Evolutionary conservation across 805 yeast genomes (phyloP), one percentile per base, ranked within the genome.

Genomic region (Wickerhamiella occidentalis): DNA sequence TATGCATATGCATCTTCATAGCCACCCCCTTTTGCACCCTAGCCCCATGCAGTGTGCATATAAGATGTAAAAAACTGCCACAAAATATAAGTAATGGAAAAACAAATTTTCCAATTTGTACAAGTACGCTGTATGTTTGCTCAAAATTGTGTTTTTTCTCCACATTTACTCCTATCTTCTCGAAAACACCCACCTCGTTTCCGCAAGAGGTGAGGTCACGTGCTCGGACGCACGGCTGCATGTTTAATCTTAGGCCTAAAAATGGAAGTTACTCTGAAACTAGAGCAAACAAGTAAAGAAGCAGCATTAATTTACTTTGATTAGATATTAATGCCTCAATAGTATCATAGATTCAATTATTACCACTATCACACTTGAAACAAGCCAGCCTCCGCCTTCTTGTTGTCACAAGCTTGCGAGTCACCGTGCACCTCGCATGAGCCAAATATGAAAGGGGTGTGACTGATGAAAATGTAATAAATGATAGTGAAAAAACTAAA

Each of bases 1-100:
- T 25, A 17, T 25, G 33, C 38, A 25, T 21, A 45, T 45, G 40
- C 47, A 45, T 15, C 40, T 17, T 12, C 40, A 35, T 33, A 21
- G 41, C 40, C 37, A 18, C 47, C 29, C 29, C 23, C 35, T 33
- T 33, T 33, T 7, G 38, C 38, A 33, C 38, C 47, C 47, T 45
- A 35, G 35, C 47, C 47, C 38, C 40, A 17, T 45, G 47, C 47
- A 23, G 23, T 21, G 3, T 12, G 30, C 29, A 22, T 23, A 15
- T n/a, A 15, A 21, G 30, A 40, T 40, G 44, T 40, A 40, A 40
- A 40, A 40, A 40, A 15, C 6, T 18, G 28, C 23, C 33, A 13
- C 6, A 23, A 40, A 23, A 40, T 40, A n/a, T 23, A 15, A 40
- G 9, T 13, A 9, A 12, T 6, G n/a, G 44, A 30, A n/a, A 23